These are phyloP conservation scores for Monilinia fructigena DNA, from an alignment of 2,329 filamentous ascomycete genomes.

Conservation along the genomic window DNA sequence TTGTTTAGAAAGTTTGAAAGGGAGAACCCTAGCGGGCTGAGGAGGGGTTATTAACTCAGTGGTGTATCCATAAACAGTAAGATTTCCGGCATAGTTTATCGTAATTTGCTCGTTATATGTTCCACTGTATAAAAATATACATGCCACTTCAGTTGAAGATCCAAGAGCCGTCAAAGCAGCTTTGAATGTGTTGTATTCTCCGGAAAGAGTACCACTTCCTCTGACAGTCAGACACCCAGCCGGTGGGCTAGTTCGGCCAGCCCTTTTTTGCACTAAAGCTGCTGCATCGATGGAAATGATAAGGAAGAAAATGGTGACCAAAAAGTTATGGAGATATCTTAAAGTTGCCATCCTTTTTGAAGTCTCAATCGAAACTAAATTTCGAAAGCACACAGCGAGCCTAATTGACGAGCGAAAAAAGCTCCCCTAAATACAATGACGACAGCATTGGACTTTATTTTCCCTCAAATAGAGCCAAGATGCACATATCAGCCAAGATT, in stretches of 20 bases:
- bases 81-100: background rate
- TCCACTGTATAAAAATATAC: conserved; percentile 13
- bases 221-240: conserved; percentile 20
- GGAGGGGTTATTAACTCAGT: background rate
- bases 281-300: background rate
- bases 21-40: no score
- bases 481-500: background rate
- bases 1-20: background rate
- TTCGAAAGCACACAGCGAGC: no score
- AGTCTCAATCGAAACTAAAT: background rate
- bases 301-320: background rate
- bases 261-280: conserved; percentile 6
- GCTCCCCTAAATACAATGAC: background rate
- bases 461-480: background rate
- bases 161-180: conserved; percentile 11
- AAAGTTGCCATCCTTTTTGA: background rate
- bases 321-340: background rate
- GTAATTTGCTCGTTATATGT: conserved; percentile 13
- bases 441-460: background rate
- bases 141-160: background rate
- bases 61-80: conserved; percentile 17
- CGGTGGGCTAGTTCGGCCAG: conserved; percentile 14
- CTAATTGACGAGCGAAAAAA: background rate
- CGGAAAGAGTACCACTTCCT: conserved; percentile 22
- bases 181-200: conserved; percentile 21